These are phyloP conservation scores for Ganoderma boninense DNA, from an alignment of 1,284 basidiomycete genomes.

Conservation along the genomic window DNA sequence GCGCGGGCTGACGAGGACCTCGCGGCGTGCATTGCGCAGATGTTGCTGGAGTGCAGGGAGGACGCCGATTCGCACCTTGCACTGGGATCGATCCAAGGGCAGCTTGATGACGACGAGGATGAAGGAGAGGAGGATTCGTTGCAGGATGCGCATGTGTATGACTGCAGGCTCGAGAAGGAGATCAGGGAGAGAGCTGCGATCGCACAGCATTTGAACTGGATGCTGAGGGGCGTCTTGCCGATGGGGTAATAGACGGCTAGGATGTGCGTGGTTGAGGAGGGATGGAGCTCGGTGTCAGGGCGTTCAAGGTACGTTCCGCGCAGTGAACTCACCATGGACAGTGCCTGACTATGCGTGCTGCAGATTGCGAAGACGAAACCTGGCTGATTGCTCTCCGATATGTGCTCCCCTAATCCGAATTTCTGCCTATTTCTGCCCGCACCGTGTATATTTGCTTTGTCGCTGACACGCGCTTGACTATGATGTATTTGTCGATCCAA, in stretches of 20 bases:
- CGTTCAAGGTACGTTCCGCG: not conserved
- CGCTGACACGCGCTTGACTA: not conserved
- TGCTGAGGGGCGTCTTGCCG: conserved; percentile 2
- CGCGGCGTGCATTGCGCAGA: conserved; percentile 2
- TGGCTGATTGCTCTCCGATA: not conserved
- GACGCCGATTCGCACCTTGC: not conserved
- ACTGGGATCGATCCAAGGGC: not conserved
- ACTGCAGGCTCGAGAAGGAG: not conserved
- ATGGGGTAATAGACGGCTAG: not conserved
- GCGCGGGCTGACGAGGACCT: not conserved
- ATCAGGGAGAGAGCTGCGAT: conserved; percentile 3
- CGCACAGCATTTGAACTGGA: conserved; percentile 5
- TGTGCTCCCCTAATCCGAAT: not conserved
- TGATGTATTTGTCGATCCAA: not conserved
- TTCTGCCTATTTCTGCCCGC: not conserved
- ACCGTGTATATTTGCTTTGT: not conserved
- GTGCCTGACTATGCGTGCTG: not conserved
- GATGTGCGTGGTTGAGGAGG: not conserved
- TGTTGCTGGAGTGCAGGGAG: not conserved
- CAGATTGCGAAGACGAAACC: not conserved
- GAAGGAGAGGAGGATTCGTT: not conserved
- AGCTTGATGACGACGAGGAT: not conserved
- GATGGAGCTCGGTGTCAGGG: not conserved
- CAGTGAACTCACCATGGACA: not conserved
- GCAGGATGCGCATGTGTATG: conserved; percentile 4